Evolutionary conservation across 2,329 filamentous ascomycete genomes (phyloP).

Genomic region (Trichoderma sp.): DNA sequence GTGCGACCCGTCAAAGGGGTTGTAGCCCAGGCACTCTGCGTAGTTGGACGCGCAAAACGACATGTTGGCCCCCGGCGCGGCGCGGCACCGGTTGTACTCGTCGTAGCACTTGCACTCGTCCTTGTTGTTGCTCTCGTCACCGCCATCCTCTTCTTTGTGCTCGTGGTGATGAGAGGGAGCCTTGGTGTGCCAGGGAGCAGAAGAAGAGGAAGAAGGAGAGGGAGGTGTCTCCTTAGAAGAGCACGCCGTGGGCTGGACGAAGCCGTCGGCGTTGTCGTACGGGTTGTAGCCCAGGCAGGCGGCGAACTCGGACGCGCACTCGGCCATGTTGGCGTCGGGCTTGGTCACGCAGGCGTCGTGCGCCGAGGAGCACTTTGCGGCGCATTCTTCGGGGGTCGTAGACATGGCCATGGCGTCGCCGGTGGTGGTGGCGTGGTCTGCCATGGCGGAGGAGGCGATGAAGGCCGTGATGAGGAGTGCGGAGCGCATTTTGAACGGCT

Average conservation of each 20-base stretch:
- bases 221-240: constrained; percentile 27
- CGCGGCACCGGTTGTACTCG: background rate
- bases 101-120: constrained; percentile 8
- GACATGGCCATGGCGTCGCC: no score
- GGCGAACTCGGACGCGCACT: constrained; percentile 34
- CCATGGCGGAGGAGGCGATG: constrained; percentile 9
- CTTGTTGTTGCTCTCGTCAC: background rate
- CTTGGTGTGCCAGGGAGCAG: constrained; percentile 28
- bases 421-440: background rate
- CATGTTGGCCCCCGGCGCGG: background rate
- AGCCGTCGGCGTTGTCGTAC: constrained; percentile 26
- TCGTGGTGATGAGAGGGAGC: background rate
- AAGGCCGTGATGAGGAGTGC: constrained; percentile 8
- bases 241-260: constrained; percentile 32
- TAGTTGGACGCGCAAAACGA: constrained; percentile 34
- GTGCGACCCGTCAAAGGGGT: constrained; percentile 7
- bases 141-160: no score
- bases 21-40: constrained; percentile 19
- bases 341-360: constrained; percentile 1
- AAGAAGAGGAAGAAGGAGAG: background rate
- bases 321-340: constrained; percentile 32
- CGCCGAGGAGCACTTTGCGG: constrained; percentile 4
- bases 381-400: constrained; percentile 1
- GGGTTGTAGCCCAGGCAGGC: constrained; percentile 23
- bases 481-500: constrained; percentile 3